phyloP scores from a whole-genome alignment of 169 alveolate species.

The Eimeria sp. region DNA sequence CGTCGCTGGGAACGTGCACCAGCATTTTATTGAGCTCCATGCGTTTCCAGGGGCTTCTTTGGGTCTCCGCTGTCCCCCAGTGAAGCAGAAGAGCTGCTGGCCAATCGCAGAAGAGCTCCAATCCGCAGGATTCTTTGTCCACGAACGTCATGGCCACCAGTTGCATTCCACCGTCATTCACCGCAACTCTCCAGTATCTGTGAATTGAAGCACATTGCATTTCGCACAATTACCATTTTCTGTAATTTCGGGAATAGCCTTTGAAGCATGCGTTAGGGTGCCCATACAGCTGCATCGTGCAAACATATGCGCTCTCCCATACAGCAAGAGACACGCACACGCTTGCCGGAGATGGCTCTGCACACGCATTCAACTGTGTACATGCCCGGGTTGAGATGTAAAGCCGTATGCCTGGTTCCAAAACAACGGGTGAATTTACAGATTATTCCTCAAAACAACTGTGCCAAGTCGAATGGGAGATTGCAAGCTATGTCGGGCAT shows the following conservation, averaged over 20 bases:
- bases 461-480: background rate
- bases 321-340: background rate
- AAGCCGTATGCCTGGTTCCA: background rate
- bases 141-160: constrained; percentile 58
- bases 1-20: constrained; percentile 22
- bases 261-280: background rate
- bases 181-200: constrained; percentile 69
- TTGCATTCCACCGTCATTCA: constrained; percentile 70
- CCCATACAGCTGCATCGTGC: background rate
- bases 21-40: constrained; percentile 72
- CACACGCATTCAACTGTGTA: background rate
- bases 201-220: background rate
- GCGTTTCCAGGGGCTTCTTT: constrained; percentile 41
- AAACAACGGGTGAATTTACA: background rate
- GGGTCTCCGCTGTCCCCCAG: constrained; percentile 55
- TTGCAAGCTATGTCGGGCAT: background rate
- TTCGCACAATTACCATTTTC: background rate
- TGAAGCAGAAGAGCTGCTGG: constrained; percentile 72
- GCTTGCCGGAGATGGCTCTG: background rate
- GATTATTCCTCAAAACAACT: background rate
- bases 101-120: constrained; percentile 72
- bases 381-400: background rate
- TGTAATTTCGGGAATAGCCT: background rate
- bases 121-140: constrained; percentile 52
- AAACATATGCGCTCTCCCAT: background rate